Evolutionary conservation across 2,329 filamentous ascomycete species (phyloP), one percentile per base, ranked within the genome.

Genomic region (Plenodomus biglobosus): DNA sequence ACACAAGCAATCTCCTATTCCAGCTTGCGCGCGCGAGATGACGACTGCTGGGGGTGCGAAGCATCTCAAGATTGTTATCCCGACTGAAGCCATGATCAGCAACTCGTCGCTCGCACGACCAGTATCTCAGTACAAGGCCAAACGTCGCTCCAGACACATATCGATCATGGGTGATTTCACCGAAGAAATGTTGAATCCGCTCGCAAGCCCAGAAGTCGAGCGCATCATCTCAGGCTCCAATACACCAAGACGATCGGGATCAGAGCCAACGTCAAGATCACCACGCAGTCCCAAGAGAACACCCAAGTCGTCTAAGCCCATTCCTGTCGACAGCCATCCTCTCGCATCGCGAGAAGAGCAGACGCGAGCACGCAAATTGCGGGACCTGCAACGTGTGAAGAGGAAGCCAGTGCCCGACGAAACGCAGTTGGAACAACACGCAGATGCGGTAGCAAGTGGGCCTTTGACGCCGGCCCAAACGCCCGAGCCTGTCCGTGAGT

Each of bases 1-100:
- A 15, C 50, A 47, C 15, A 53, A 47, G 30, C 55, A 51, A n/a
- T n/a, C 53, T 30, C 47, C 43, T 19, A 43, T 58, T 13, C 64
- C 63, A 13, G 45, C 61, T 4, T 69, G 66, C 20, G 57, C 65
- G 7, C 53, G 56, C 15, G 65, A 69, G 38, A 61, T 58, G 55
- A 66, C 50, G 19, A 69, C 67, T 2, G 54, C 53, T 8, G 53
- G 51, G 10, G 67, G 67, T 10, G 57, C 61, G n/a, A 64, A 55
- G 27, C 64, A 69, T 54, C 50, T 69, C 3, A 58, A 53, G 35
- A 70, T 69, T 30, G 42, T 67, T 36, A 59, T 69, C 18, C 64
- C 63, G 1, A 45, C 50, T 6, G 46, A 58, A 13, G 53, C 49
- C 2, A 40, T 52, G 8, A 38, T 46, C 17, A 45, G 50, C 8